Base-by-base conservation (phyloP, 768 basidiomycete genomes). In the Podaxis pistillaris region DNA sequence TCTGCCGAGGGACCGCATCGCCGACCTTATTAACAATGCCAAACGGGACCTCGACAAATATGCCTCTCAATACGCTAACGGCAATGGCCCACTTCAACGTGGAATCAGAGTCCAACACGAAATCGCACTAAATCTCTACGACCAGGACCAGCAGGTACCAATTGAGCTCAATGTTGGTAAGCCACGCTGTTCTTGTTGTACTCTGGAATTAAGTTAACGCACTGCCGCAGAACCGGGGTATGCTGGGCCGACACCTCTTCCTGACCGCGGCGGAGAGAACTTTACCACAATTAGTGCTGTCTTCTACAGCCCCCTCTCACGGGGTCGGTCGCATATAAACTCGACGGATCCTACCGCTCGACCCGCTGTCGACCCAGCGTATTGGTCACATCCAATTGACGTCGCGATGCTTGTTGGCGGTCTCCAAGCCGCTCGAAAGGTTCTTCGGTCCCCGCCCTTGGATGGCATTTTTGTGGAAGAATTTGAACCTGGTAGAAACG, bases 291-390 rank as follows among this genome's bases (percentile, higher is more conserved):
- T 76, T 49, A 74, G 72, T 60, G 69, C 75, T 12, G 70, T 77
- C 15, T 59, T 75, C 6, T 73, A 73, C 52, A 68, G 66, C 15
- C 80, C 80, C 0, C 71, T 79, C 55, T 79, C 80, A 28, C 76
- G 82, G 26, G 84, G 84, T 17, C 73, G 74, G 6, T 75, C 83
- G 24, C 75, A 80, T 51, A 80, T 84, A 63, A 76, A 71, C 17
- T 80, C 80, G 3, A 73, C 77, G 5, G 68, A 77, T 66, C 73
- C 78, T 1, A 76, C 76, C 63, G 68, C 70, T n/a, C 64, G 73
- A 24, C 83, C 85, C 0, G 68, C 70, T 3, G 82, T 86, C 64
- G 79, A 86, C 67, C 83, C 84, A 0, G 79, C 79, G 46, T 85
- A 78, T 62, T 75, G 76, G 64, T 58, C 71, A 0, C 74, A 76